These are phyloP conservation scores for Aureobasidium sp. DNA, from an alignment of 2,329 filamentous ascomycete species.

Conservation along the genomic window DNA sequence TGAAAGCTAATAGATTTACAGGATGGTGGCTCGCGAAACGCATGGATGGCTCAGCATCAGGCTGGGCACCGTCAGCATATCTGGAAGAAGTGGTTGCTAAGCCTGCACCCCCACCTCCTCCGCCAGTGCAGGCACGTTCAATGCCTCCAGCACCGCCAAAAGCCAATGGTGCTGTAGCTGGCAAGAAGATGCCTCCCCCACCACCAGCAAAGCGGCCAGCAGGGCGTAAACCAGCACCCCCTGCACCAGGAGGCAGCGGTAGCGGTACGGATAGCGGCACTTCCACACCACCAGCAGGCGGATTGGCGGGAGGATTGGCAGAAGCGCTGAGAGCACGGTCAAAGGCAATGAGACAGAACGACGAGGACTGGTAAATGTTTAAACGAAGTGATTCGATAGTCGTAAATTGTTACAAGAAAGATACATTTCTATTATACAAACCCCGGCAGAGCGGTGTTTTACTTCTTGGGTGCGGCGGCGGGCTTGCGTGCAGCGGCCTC, in stretches of 20 bases:
- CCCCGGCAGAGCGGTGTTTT: not conserved
- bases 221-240: constrained; percentile 60
- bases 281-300: constrained; percentile 25
- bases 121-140: constrained; percentile 34
- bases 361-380: constrained; percentile 23
- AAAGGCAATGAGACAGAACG: constrained; percentile 36
- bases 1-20: not conserved
- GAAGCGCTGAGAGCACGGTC: constrained; percentile 41
- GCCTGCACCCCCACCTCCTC: constrained; percentile 47
- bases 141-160: constrained; percentile 55
- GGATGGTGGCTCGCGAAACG: constrained; percentile 96
- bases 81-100: constrained; percentile 68
- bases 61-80: constrained; percentile 91
- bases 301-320: constrained; percentile 42
- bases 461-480: constrained; percentile 3
- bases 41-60: constrained; percentile 57
- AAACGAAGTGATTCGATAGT: not conserved
- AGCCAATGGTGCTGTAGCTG: constrained; percentile 32
- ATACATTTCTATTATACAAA: constrained; percentile 3
- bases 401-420: constrained; percentile 8
- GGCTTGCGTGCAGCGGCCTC: constrained; percentile 9
- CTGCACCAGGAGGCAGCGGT: constrained; percentile 55
- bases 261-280: constrained; percentile 30
- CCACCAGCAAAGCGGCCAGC: constrained; percentile 75
- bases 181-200: constrained; percentile 64